Percentiles rank a stretch among this genome's conserved stretches.
Evolutionary conservation across 768 basidiomycete species (phyloP).

Genomic region (Filobasidium wieringae): DNA sequence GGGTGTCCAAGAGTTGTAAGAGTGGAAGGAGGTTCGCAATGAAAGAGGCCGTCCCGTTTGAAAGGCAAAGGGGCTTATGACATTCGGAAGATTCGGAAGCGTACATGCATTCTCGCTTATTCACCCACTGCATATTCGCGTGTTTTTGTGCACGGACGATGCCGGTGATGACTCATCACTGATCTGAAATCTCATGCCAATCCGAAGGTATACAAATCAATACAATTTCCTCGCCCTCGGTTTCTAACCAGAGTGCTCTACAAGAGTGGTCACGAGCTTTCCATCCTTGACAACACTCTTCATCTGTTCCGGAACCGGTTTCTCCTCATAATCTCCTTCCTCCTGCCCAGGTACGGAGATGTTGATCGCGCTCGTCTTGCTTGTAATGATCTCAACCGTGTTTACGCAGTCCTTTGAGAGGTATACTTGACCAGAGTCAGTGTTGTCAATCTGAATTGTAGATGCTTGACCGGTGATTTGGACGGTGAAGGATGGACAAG

Average conservation of each 20-base stretch:
- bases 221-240: background rate
- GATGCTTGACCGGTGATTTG: constrained; percentile 84
- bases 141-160: too few relatives aligned
- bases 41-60: too few relatives aligned
- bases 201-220: too few relatives aligned
- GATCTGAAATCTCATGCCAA: too few relatives aligned
- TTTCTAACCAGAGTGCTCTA: constrained; percentile 57
- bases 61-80: too few relatives aligned
- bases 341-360: constrained; percentile 80
- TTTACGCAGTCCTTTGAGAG: constrained; percentile 68
- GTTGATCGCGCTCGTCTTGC: constrained; percentile 88
- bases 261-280: constrained; percentile 73
- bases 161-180: too few relatives aligned
- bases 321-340: constrained; percentile 81
- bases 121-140: too few relatives aligned
- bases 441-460: constrained; percentile 85
- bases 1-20: too few relatives aligned
- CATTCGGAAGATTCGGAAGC: too few relatives aligned
- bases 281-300: constrained; percentile 68
- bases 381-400: constrained; percentile 71
- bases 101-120: too few relatives aligned
- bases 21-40: too few relatives aligned
- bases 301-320: constrained; percentile 89
- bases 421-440: constrained; percentile 90
- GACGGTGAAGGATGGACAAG: constrained; percentile 81